Evolutionary conservation across 169 alveolate species (phyloP), one percentile per base, ranked within the genome.

Genomic region (Amoebophrya sp.): DNA sequence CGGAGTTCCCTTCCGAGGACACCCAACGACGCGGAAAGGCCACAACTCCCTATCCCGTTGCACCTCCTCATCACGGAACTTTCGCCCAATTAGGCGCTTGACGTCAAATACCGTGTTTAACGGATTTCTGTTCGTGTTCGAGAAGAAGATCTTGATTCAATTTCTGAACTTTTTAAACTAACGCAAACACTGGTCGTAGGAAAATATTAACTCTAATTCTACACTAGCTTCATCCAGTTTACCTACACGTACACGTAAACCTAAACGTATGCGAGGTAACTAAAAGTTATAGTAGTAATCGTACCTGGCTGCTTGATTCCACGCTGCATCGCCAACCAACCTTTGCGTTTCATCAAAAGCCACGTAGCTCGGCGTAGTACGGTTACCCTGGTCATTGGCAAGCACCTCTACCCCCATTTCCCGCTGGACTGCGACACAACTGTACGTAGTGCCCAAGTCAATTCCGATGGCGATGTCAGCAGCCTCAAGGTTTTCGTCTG

Each of bases 361-460:
- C 41, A 98, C 99, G 94, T 97, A 97, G 0, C 99, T 97, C 33
- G 99, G 99, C 14, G 99, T 98, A 90, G 99, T 98, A 92, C 99
- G 95, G 95, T 98, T 98, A 55, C 99, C 99, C 93, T 98, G 98
- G 92, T 98, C 99, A 93, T 98, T 98, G 39, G 99, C 98, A 93
- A 98, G 96, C 90, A 98, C 98, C 93, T 98, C 99, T 93, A 97
- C 97, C 33, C 99, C 98, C 91, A 96, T 95, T 94, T 97, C 98
- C 95, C 97, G 99, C 98, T 98, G 96, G 38, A 98, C 96, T 2
- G 99, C 99, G 40, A 97, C 99, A 94, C 99, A 98, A 89, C 99
- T 97, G 97, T 98, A 97, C 65, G 99, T 98, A 29, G 99, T 98
- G 53, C 99, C 99, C 94, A 98, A 95, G 95, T 98, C 99, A 41